Base-by-base conservation (phyloP, 2,329 filamentous ascomycete species). In the Pseudocercospora fuligena region DNA sequence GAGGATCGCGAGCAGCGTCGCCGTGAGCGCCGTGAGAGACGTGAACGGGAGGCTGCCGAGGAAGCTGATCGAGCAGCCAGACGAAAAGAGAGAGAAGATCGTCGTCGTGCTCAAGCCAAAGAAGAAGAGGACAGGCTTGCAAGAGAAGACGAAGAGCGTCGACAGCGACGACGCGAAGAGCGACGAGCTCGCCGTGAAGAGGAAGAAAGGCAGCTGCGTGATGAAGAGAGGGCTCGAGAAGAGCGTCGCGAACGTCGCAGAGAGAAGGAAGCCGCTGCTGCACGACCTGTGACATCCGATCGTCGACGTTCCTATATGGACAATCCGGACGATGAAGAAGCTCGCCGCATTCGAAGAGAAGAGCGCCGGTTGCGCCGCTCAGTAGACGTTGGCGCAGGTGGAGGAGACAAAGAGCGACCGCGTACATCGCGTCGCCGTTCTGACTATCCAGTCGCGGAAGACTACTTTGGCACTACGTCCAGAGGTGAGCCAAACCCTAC, bases 381-480 rank as follows among this genome's bases (percentile, higher is more conserved):
- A 54, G 76, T 77, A 9, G 79, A 78, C 53, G 77, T 77, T 47
- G 64, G 62, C 14, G 73, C 75, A 21, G 64, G 75, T 12, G 69
- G 72, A 23, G 66, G 73, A 33, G 72, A 74, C 36, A 76, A 75
- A 61, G 73, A 74, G 23, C 71, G 73, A 25, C 72, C 72, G 14
- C 69, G 74, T 23, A 67, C 73, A 36, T 76, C 75, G 21, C 73
- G 72, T 27, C 75, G 73, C 23, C 74, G 72, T 60, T 73, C 73
- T 27, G 74, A 75, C 25, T 70, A 78, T 68, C 73, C 73, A 33
- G 59, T 61, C 59, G 78, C 79, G 57, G 76, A 73, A 47, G 81
- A 81, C 66, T 82, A 82, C 75, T 82, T 81, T 70, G 80, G 82
- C 72, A 58, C 56, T 43, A 21, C 73, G 77, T 68, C 81, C 72